Percentiles rank a stretch among this genome's conserved stretches.
Evolutionary conservation across 1,139 yeast genomes (phyloP).

Genomic region (Kodamaea sp.): DNA sequence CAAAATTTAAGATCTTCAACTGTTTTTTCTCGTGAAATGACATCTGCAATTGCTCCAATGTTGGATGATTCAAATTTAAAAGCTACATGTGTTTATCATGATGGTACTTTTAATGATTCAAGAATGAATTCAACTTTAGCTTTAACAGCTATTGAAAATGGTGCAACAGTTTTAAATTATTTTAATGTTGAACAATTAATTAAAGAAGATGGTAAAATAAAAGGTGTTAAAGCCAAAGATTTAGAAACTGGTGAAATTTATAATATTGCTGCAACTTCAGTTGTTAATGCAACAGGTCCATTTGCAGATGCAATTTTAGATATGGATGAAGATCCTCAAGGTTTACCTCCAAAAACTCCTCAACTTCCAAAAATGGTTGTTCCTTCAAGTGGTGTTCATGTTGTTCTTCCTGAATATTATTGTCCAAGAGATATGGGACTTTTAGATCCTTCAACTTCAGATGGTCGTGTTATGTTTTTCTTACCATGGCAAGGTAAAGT

Average conservation of each 20-base stretch:
- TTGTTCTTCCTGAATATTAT: conserved; percentile 88
- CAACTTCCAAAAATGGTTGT: conserved; percentile 75
- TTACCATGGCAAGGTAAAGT: conserved; percentile 98
- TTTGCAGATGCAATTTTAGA: conserved; percentile 80
- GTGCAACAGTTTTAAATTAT: conserved; percentile 89
- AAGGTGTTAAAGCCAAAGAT: conserved; percentile 76
- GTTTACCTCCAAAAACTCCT: conserved; percentile 52
- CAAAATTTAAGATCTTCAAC: conserved; percentile 83
- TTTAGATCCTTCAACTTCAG: conserved; percentile 87
- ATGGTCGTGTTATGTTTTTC: conserved; percentile 96
- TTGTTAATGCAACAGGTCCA: conserved; percentile 95
- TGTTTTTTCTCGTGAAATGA: conserved; percentile 62
- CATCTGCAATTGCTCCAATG: conserved; percentile 83
- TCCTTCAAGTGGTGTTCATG: conserved; percentile 92
- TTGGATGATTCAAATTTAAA: conserved; percentile 74
- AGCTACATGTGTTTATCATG: conserved; percentile 92
- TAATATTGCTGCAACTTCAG: conserved; percentile 62
- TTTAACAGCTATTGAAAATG: conserved; percentile 76
- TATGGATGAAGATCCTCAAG: conserved; percentile 74
- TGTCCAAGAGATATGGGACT: conserved; percentile 87
- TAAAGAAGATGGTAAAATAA: conserved; percentile 61
- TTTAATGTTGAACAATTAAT: conserved; percentile 73
- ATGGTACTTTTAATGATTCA: conserved; percentile 91
- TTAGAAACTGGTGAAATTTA: conserved; percentile 65
- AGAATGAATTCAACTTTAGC: conserved; percentile 88